phyloP scores from a whole-genome alignment of 257 asterid species.

The Scutellaria barbata region DNA sequence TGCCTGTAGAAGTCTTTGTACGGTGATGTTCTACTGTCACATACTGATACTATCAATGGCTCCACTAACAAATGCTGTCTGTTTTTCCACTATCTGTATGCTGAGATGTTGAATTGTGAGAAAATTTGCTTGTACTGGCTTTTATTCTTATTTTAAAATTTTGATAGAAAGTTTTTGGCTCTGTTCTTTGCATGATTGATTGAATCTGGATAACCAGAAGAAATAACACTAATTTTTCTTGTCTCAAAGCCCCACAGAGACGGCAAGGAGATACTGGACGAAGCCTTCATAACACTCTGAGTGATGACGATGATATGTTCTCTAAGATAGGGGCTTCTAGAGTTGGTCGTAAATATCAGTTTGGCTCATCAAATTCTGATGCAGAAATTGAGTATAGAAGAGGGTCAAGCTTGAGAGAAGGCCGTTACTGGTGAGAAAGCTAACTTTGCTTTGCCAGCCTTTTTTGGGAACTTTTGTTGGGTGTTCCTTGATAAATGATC shows the following conservation, averaged over 20 bases:
- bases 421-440: slow-evolving; percentile 45
- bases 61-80: not conserved
- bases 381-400: slow-evolving; percentile 92
- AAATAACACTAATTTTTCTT: slow-evolving; percentile 25
- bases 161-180: not conserved
- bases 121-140: not conserved
- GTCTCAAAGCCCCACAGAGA: slow-evolving; percentile 50
- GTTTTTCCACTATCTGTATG: not conserved
- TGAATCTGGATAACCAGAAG: not conserved
- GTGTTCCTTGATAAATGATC: slow-evolving; percentile 40
- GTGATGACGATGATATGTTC: slow-evolving; percentile 71
- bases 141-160: not conserved
- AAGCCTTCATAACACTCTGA: slow-evolving; percentile 47
- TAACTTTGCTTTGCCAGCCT: slow-evolving; percentile 35
- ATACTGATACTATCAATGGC: not conserved
- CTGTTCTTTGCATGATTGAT: no score
- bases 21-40: not conserved
- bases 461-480: slow-evolving; percentile 30
- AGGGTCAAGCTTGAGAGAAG: slow-evolving; percentile 83
- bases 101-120: not conserved
- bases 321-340: slow-evolving; percentile 60
- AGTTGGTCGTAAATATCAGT: slow-evolving; percentile 58
- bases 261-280: slow-evolving; percentile 50
- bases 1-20: slow-evolving; percentile 9
- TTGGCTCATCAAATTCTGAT: slow-evolving; percentile 81